Evolutionary conservation across 345 rosid genomes (phyloP).

Genomic region (Citrus cavaleriei): DNA sequence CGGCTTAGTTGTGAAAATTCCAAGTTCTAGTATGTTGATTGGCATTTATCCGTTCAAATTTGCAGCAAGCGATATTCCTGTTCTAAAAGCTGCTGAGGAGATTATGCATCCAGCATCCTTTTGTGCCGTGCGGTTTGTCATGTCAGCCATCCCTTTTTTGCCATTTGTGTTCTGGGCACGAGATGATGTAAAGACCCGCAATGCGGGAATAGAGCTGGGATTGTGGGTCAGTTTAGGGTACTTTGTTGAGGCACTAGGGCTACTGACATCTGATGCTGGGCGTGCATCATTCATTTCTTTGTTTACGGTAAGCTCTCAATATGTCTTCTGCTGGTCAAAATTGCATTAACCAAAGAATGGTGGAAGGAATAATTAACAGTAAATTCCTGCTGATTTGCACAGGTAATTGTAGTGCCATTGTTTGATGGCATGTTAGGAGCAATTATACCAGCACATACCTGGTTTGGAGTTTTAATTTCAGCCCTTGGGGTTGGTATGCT

Average conservation of each 20-base stretch:
- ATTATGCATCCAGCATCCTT: conserved; percentile 24
- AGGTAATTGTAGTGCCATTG: conserved; percentile 28
- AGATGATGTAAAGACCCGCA: conserved; percentile 16
- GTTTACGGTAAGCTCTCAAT: conserved; percentile 11
- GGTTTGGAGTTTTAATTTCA: conserved; percentile 26
- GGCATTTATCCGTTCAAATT: neutral
- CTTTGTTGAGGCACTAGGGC: conserved; percentile 20
- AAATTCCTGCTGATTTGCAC: neutral
- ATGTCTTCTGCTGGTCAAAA: neutral
- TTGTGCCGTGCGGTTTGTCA: conserved; percentile 16
- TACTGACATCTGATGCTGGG: conserved; percentile 24
- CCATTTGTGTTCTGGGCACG: conserved; percentile 19
- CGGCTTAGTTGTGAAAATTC: neutral
- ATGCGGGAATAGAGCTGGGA: conserved; percentile 23
- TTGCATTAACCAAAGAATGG: neutral
- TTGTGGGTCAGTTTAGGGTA: conserved; percentile 26
- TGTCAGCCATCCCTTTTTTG: conserved; percentile 22
- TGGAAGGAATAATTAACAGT: neutral
- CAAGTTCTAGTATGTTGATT: neutral
- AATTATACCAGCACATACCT: conserved; percentile 19
- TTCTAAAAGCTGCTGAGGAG: conserved; percentile 19
- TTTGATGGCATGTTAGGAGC: conserved; percentile 25
- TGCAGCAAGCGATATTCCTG: conserved; percentile 22
- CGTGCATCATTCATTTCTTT: conserved; percentile 26
- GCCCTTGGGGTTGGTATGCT: conserved; percentile 19